phyloP scores from a whole-genome alignment of 331 rosid species.

The Telfairia occidentalis region DNA sequence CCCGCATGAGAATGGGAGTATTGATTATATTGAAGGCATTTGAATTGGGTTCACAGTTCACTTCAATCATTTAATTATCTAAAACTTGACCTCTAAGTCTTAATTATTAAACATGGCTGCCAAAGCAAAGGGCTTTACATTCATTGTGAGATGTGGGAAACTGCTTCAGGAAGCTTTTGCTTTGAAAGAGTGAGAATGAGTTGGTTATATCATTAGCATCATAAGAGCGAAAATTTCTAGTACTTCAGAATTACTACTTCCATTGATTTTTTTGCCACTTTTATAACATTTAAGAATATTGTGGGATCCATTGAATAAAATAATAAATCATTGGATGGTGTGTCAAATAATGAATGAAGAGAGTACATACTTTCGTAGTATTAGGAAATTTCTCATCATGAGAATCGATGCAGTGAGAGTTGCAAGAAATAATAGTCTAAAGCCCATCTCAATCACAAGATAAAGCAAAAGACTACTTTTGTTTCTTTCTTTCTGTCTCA shows the following conservation, averaged over 20 bases:
- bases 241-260: no score
- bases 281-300: no score
- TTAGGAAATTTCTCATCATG: no score
- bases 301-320: no score
- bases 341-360: no score
- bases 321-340: no score
- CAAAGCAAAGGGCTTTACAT: not conserved
- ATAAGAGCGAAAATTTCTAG: no score
- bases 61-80: not conserved
- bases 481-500: not conserved
- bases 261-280: no score
- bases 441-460: not conserved
- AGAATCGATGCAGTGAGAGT: not conserved
- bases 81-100: constrained; percentile 13
- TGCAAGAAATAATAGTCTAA: not conserved
- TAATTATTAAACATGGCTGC: constrained; percentile 8
- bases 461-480: not conserved
- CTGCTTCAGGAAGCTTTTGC: not conserved
- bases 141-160: not conserved
- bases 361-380: no score
- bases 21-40: not conserved
- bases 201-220: constrained; percentile 8
- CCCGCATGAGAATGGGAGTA: constrained; percentile 7
- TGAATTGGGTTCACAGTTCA: constrained; percentile 9
- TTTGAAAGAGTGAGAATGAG: not conserved